Conservation (phyloP, 768 basidiomycete species). For the Boletus pseudopeckii region DNA sequence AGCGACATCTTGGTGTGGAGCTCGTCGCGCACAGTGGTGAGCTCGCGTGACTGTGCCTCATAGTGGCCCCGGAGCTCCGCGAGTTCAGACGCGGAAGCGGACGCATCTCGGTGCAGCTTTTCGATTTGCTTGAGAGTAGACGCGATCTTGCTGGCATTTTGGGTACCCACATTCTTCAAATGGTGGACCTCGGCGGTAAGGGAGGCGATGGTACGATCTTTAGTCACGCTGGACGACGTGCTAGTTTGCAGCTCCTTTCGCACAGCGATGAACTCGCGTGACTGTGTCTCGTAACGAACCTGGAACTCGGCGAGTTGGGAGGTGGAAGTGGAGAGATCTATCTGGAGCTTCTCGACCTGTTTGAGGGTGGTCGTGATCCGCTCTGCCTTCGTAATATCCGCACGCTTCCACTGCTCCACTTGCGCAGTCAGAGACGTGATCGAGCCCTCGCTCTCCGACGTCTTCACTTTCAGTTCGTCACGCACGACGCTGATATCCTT, state of each 20-base stretch:
- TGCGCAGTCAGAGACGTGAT: background rate
- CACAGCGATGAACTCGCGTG: background rate
- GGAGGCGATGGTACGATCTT: background rate
- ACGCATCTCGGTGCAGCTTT: background rate
- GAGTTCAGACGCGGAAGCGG: background rate
- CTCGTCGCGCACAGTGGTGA: background rate
- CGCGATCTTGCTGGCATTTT: background rate
- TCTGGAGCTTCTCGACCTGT: background rate
- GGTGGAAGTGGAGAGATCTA: background rate
- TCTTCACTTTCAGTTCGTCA: background rate
- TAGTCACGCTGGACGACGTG: background rate
- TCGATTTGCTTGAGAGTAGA: background rate
- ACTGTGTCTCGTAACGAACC: constrained; percentile 1
- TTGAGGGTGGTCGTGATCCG: background rate
- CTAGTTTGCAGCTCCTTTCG: background rate
- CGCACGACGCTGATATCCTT: background rate
- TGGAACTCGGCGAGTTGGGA: background rate
- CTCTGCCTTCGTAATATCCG: background rate
- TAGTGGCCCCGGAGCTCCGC: background rate
- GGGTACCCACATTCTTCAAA: background rate
- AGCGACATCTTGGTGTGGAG: background rate
- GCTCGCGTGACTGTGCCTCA: background rate
- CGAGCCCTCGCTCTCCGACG: background rate
- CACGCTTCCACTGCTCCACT: constrained; percentile 1
- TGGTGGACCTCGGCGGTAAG: background rate